phyloP scores from a whole-genome alignment of 2,329 filamentous ascomycete species.

The Kalaharituber pfeilii region DNA sequence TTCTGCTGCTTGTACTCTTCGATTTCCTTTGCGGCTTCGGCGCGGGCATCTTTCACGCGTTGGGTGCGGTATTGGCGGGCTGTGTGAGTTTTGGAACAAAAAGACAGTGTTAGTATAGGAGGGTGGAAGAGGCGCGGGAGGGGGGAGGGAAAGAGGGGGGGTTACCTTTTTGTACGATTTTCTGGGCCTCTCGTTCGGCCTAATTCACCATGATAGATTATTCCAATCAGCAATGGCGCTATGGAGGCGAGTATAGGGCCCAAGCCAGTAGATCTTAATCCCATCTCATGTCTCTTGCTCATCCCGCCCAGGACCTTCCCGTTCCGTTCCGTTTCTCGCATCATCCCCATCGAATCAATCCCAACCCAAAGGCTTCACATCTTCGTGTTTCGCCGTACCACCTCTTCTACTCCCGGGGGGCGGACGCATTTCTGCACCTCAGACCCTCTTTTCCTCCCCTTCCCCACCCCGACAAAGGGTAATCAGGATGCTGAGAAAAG shows the following conservation, averaged over 20 bases:
- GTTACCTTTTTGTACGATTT: slow-evolving; percentile 78
- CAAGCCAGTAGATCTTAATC: too few relatives aligned
- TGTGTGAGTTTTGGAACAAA: slow-evolving; percentile 11
- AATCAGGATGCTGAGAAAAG: neutral
- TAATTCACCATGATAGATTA: slow-evolving; percentile 27
- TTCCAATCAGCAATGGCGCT: too few relatives aligned
- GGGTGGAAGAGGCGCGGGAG: neutral
- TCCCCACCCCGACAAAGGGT: neutral
- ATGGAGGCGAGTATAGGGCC: too few relatives aligned
- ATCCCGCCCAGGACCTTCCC: too few relatives aligned
- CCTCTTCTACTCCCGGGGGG: too few relatives aligned
- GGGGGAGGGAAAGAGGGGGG: slow-evolving; percentile 14
- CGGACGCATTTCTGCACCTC: too few relatives aligned
- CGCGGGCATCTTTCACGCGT: slow-evolving; percentile 86
- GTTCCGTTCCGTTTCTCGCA: neutral
- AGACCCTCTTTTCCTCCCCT: neutral
- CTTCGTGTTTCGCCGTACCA: too few relatives aligned
- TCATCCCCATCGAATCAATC: neutral
- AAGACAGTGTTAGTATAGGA: slow-evolving; percentile 12
- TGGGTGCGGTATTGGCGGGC: slow-evolving; percentile 65
- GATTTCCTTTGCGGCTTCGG: slow-evolving; percentile 95
- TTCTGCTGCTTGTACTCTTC: slow-evolving; percentile 78
- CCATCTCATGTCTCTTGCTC: too few relatives aligned
- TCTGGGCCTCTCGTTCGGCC: slow-evolving; percentile 96
- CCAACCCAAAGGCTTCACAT: neutral